Conservation (phyloP, 2,329 filamentous ascomycete species). For the Emergomyces africanus region DNA sequence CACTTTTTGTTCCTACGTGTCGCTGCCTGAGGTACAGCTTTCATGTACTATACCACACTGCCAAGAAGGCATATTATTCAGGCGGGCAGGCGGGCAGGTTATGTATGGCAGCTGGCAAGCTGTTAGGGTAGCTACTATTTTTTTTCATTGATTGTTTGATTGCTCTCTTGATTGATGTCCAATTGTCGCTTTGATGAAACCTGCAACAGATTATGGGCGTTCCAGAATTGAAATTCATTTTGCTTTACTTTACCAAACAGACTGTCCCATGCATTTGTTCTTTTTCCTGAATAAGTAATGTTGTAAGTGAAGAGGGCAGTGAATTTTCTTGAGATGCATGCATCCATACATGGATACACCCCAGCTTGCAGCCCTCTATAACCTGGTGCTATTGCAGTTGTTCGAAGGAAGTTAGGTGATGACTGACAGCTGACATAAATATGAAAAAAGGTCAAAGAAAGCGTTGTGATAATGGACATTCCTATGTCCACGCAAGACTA, state of each 20-base stretch:
- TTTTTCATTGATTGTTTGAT: constrained; percentile 3
- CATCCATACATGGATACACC: background rate
- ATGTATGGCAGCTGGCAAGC: constrained; percentile 10
- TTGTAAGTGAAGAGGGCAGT: background rate
- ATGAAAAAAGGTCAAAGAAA: too few relatives aligned
- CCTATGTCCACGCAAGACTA: too few relatives aligned
- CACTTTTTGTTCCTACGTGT: background rate
- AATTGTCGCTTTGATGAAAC: constrained; percentile 6
- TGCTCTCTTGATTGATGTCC: background rate
- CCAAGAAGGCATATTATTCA: constrained; percentile 13
- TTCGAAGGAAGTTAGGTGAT: too few relatives aligned
- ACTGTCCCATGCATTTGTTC: background rate
- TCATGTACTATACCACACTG: constrained; percentile 15
- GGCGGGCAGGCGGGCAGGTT: constrained; percentile 7
- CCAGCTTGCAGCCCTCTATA: background rate
- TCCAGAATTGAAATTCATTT: background rate
- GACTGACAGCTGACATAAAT: too few relatives aligned
- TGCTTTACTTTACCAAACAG: background rate
- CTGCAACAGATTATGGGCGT: background rate
- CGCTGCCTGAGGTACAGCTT: constrained; percentile 9
- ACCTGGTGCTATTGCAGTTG: background rate
- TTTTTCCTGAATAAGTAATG: background rate
- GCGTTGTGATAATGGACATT: too few relatives aligned
- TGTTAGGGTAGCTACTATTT: constrained; percentile 8
- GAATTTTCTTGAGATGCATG: background rate